These are phyloP conservation scores for Solanum corneliomulleri DNA, from an alignment of 257 asterid species.

Conservation along the genomic window DNA sequence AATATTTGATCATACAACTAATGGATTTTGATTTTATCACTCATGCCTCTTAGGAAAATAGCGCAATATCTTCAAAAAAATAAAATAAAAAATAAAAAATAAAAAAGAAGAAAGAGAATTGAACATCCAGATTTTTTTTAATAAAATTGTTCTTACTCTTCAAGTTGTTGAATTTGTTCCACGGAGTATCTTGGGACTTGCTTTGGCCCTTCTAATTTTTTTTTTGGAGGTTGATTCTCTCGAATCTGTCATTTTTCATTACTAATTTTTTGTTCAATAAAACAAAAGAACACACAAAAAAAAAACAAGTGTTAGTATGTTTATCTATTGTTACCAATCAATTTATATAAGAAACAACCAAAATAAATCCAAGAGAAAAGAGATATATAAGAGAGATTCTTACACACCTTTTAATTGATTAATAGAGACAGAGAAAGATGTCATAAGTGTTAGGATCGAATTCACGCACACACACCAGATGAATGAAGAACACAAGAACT, in stretches of 20 bases:
- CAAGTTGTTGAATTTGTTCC: constrained; percentile 49
- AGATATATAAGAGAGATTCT: neutral
- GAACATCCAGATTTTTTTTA: neutral
- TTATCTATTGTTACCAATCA: neutral
- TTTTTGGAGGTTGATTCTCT: constrained; percentile 16
- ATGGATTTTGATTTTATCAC: neutral
- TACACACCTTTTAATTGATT: neutral
- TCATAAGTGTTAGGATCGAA: too few species aligned
- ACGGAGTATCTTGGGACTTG: constrained; percentile 39
- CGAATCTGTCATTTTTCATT: constrained; percentile 7
- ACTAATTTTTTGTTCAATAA: neutral
- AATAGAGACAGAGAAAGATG: neutral
- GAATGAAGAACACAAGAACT: too few species aligned
- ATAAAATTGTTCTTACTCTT: constrained; percentile 29
- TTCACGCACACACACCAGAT: too few species aligned
- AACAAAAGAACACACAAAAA: neutral
- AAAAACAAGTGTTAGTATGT: neutral
- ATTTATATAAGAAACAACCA: neutral
- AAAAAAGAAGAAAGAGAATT: neutral
- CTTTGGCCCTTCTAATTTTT: constrained; percentile 17
- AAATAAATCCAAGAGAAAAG: neutral
- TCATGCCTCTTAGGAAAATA: neutral
- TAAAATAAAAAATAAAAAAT: neutral
- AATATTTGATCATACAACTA: neutral
- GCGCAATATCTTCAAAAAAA: neutral